Percentiles rank a stretch among this genome's conserved stretches.
These are phyloP conservation scores for Amauroascus verrucosus DNA, from an alignment of 2,329 filamentous ascomycete species.

Conservation along the genomic window DNA sequence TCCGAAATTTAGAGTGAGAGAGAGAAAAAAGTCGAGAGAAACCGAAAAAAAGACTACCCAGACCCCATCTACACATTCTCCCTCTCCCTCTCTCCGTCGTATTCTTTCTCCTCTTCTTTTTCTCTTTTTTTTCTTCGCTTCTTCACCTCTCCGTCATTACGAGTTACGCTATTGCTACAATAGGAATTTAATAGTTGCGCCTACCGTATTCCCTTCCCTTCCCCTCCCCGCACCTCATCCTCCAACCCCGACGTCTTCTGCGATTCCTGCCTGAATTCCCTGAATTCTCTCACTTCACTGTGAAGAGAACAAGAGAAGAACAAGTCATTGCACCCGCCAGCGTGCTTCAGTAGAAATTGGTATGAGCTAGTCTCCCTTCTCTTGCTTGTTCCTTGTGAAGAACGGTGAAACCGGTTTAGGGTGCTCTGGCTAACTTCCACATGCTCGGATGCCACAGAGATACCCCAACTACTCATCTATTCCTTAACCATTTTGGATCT, in stretches of 20 bases:
- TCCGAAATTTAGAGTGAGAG: background rate
- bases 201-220: background rate
- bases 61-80: background rate
- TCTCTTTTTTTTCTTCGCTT: background rate
- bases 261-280: background rate
- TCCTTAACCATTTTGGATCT: background rate
- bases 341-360: slow-evolving; percentile 6
- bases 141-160: too few relatives aligned
- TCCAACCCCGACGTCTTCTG: background rate
- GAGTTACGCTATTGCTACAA: background rate
- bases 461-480: background rate
- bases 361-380: background rate
- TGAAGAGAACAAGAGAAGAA: background rate
- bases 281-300: slow-evolving; percentile 4
- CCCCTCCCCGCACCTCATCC: background rate
- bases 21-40: background rate
- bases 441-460: background rate
- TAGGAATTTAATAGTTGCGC: slow-evolving; percentile 9
- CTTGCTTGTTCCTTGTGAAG: background rate
- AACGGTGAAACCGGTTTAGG: too few relatives aligned
- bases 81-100: background rate
- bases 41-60: background rate
- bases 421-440: background rate
- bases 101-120: background rate
- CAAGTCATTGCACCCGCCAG: background rate